Evolutionary conservation across 352 stramenopile species (phyloP), one percentile per base, ranked within the genome.

Genomic region (Pythium apleroticum): DNA sequence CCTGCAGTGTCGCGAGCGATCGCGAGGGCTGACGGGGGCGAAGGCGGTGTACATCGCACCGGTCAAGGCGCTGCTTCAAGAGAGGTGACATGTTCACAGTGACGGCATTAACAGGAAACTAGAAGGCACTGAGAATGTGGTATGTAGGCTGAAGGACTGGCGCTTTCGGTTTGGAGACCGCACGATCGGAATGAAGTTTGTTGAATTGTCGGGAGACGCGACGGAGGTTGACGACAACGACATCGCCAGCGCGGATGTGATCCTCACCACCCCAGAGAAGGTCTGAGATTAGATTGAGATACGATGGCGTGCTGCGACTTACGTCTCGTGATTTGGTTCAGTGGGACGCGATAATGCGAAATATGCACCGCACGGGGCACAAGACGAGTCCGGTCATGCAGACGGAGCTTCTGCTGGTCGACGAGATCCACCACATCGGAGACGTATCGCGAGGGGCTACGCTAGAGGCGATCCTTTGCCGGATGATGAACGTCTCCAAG

Each of bases 201-300:
- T 78, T 19, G 73, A 82, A 46, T 45, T 82, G 6, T 76, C 71
- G 15, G 68, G 66, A 11, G 65, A 73, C 22, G 56, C 31, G 0
- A 59, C 33, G 35, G 48, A 50, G 19, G 43, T 68, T 22, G 50
- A 63, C 10, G 57, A 65, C 14, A 35, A 63, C 9, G 54, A 76
- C 28, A 43, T 73, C 15, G 27, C 58, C 0, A 39, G 20, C 10
- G 65, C 72, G 3, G 48, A 84, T 62, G 66, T 86, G 3, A 30
- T 84, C 1, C 56, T 86, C 11, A 70, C 60, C 12, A 86, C 75
- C 35, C 73, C 77, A 17, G 77, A 86, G 61, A 82, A 84, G 77
- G 77, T 79, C 57, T 52, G 25, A 11, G 28, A n/a, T n/a, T n/a
- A n/a, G n/a, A n/a, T n/a, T n/a, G 56, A 35, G 17, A 10, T 27